Conservation (phyloP, 2,329 filamentous ascomycete species). For the Cladosporium cucumerinum region DNA sequence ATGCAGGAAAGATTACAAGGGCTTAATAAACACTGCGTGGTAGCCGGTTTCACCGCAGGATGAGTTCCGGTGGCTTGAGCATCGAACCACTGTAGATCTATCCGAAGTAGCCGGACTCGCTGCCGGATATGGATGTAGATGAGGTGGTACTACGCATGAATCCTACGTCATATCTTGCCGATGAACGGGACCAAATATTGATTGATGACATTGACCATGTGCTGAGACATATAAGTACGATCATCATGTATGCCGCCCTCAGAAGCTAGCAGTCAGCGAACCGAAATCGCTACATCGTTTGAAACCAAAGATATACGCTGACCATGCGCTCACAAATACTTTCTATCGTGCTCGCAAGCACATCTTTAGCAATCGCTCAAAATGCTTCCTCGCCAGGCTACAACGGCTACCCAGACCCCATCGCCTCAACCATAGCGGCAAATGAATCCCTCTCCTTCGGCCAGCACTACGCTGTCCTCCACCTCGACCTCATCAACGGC, state of each 20-base stretch:
- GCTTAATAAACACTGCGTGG: neutral
- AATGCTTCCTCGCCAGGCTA: constrained; percentile 22
- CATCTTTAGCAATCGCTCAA: constrained; percentile 2
- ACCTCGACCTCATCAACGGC: constrained; percentile 42
- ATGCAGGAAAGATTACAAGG: neutral
- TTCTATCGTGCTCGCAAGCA: neutral
- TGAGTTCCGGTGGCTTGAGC: neutral
- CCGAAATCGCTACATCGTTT: neutral
- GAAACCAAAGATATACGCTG: too few species aligned
- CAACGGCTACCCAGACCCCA: constrained; percentile 21
- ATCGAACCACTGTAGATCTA: neutral
- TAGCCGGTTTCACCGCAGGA: neutral
- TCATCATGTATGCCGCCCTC: neutral
- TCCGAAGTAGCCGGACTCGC: neutral
- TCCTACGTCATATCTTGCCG: neutral
- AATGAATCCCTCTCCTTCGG: constrained; percentile 33
- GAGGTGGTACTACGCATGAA: neutral
- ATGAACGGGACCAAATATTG: neutral
- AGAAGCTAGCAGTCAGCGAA: neutral
- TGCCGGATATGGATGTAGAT: neutral
- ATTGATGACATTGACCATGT: neutral
- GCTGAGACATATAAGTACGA: neutral
- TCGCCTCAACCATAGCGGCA: constrained; percentile 25
- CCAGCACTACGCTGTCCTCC: constrained; percentile 40
- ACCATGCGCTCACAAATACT: neutral